Percentiles rank a stretch among this genome's conserved stretches.
These are phyloP conservation scores for Dactylis glomerata DNA, from an alignment of 176 grass and related monocot genomes.

Conservation along the genomic window DNA sequence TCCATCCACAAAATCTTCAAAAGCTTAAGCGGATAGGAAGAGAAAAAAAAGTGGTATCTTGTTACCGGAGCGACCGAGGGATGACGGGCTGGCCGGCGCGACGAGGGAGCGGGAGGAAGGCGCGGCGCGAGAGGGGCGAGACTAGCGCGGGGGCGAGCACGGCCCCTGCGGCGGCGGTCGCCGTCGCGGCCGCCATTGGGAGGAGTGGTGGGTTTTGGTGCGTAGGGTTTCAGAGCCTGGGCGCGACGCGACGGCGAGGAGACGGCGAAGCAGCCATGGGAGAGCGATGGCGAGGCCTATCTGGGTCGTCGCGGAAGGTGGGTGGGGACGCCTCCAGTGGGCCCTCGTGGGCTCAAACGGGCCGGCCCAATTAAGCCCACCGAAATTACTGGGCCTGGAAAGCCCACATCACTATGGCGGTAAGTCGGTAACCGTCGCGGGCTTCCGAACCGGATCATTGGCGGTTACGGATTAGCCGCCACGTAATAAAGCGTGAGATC, in stretches of 20 bases:
- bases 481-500: not conserved
- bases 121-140: slow-evolving; percentile 7
- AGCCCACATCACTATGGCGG: not conserved
- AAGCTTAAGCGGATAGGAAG: not conserved
- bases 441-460: not conserved
- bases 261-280: slow-evolving; percentile 33
- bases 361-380: not conserved
- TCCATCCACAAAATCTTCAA: not conserved
- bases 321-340: not conserved
- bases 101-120: slow-evolving; percentile 20
- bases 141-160: slow-evolving; percentile 17
- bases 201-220: not conserved
- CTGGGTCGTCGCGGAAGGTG: slow-evolving; percentile 33
- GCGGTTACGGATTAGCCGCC: not conserved
- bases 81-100: slow-evolving; percentile 6
- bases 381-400: not conserved
- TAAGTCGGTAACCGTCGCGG: not conserved
- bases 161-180: not conserved
- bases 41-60: not conserved
- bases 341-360: not conserved
- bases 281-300: slow-evolving; percentile 37
- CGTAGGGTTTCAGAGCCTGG: slow-evolving; percentile 33
- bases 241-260: slow-evolving; percentile 36
- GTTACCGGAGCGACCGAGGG: slow-evolving; percentile 36
- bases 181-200: slow-evolving; percentile 35